phyloP scores from a whole-genome alignment of 1,284 basidiomycete genomes.

The Ganoderma sp. region DNA sequence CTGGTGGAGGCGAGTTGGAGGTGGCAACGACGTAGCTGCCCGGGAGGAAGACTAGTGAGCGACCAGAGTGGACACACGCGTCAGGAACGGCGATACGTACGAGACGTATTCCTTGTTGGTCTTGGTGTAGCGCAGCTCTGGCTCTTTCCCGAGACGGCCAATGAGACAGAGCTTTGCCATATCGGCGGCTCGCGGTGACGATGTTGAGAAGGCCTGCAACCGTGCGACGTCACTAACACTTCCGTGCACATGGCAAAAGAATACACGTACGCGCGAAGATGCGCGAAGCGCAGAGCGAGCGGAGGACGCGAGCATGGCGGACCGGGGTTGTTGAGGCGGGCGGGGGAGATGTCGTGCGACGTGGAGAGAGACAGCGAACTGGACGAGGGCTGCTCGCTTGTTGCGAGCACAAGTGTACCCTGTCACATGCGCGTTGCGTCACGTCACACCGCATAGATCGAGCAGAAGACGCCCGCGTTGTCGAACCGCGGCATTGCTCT shows the following conservation, averaged over 20 bases:
- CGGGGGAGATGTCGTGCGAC: conserved; percentile 7
- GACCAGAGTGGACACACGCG: not conserved
- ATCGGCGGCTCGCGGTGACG: conserved; percentile 57
- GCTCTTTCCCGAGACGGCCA: conserved; percentile 73
- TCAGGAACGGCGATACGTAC: conserved; percentile 50
- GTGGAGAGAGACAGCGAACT: not conserved
- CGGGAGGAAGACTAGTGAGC: not conserved
- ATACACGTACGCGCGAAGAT: conserved; percentile 53
- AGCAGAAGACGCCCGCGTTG: not conserved
- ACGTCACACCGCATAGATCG: conserved; percentile 15
- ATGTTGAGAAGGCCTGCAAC: conserved; percentile 71
- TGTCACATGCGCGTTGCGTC: conserved; percentile 26
- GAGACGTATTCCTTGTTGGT: conserved; percentile 77
- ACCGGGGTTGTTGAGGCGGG: conserved; percentile 1
- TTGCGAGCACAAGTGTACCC: not conserved
- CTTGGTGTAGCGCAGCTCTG: conserved; percentile 71
- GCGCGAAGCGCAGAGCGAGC: conserved; percentile 51
- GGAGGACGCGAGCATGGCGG: conserved; percentile 53
- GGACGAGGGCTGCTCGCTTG: not conserved
- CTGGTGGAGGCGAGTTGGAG: conserved; percentile 45
- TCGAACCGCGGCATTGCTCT: not conserved
- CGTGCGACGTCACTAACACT: not conserved
- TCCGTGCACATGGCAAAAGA: conserved; percentile 1
- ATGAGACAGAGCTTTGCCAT: conserved; percentile 78
- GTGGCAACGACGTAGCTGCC: conserved; percentile 75